A percentile compares a stretch with the other conserved stretches of the same genome.
Evolutionary conservation across 768 basidiomycete species (phyloP).

Genomic region (Porphyrellus cyaneotinctus): DNA sequence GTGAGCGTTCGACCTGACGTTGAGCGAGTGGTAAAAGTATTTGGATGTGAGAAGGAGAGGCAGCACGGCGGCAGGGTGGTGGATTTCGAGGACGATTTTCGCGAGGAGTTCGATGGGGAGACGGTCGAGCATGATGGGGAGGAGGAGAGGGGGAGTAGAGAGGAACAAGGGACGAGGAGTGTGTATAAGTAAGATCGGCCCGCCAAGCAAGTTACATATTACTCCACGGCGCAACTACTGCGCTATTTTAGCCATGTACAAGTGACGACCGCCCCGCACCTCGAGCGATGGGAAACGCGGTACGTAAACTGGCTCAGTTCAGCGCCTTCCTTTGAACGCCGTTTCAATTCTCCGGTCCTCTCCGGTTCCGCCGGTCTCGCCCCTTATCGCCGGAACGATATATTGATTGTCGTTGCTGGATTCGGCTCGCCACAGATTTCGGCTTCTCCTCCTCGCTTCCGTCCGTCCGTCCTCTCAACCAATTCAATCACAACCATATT

Average conservation of each 20-base stretch:
- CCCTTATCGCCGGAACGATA: neutral
- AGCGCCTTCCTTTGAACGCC: neutral
- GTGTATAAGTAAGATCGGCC: neutral
- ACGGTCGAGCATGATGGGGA: conserved; percentile 21
- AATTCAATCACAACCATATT: neutral
- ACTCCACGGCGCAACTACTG: neutral
- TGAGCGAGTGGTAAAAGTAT: conserved; percentile 37
- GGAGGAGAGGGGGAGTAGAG: neutral
- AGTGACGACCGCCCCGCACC: neutral
- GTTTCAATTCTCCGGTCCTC: neutral
- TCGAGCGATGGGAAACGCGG: neutral
- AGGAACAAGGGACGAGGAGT: neutral
- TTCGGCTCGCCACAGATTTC: neutral
- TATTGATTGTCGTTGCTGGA: neutral
- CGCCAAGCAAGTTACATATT: no score
- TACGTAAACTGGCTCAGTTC: neutral
- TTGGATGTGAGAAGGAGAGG: conserved; percentile 47
- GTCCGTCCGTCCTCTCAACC: no score
- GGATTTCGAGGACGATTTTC: conserved; percentile 47
- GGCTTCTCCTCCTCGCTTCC: neutral
- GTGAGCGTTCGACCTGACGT: conserved; percentile 16
- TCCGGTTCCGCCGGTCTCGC: neutral
- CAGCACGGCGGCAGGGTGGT: conserved; percentile 39
- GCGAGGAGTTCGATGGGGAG: conserved; percentile 47
- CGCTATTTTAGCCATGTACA: neutral